Conservation (phyloP, 176 grass and related monocot genomes). For the Phoenix dactylifera region DNA sequence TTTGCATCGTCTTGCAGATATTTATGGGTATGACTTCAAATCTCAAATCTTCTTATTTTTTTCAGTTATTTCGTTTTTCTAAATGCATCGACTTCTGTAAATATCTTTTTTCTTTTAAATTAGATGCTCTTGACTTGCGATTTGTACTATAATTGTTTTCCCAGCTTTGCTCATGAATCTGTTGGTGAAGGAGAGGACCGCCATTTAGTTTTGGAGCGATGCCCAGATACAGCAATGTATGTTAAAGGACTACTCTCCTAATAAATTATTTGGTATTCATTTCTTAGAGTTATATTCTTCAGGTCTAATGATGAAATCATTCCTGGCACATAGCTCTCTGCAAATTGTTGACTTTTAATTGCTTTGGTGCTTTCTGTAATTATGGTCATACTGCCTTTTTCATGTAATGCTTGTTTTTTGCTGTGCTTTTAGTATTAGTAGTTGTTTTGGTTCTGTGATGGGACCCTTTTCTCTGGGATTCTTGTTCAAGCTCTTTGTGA, state of each 20-base stretch:
- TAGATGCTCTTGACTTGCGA: background rate
- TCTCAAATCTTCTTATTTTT: background rate
- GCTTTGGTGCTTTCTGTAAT: no score
- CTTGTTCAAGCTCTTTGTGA: no score
- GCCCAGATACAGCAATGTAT: constrained; percentile 92
- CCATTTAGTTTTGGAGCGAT: constrained; percentile 66
- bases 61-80: background rate
- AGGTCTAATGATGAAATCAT: no score
- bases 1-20: constrained; percentile 86
- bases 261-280: background rate
- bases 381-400: no score
- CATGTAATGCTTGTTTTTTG: no score
- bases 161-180: constrained; percentile 85
- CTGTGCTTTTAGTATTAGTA: no score
- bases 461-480: no score
- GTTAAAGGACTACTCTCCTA: background rate
- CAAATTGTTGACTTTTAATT: no score
- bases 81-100: background rate
- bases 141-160: background rate
- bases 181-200: constrained; percentile 77
- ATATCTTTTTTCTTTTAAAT: background rate
- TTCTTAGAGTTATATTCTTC: background rate
- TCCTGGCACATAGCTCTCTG: no score
- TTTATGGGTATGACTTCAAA: constrained; percentile 47
- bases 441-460: no score